Evolutionary conservation across 306 rosid genomes (phyloP), one percentile per base, ranked within the genome.

Genomic region (Crotalaria pallida): DNA sequence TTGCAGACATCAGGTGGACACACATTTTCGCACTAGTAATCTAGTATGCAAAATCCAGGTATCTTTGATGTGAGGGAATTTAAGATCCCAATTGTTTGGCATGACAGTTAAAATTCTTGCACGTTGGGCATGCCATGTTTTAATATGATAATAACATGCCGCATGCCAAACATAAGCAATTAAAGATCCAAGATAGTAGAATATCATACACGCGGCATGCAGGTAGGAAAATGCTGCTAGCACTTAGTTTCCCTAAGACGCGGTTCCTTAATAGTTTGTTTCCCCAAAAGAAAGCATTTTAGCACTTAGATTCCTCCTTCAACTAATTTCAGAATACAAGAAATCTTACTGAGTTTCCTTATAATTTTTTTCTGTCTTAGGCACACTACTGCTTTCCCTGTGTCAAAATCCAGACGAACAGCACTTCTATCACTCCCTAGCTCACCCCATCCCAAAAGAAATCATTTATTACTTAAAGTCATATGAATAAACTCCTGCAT

Each of bases 361-460:
- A 56, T 71, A 38, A 11, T 43, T 43, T 58, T 71, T 71, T 10
- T 17, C 64, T 7, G 65, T 65, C 58, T 51, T 75, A 27, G 40
- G n/a, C 24, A 65, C 74, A 58, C 44, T 23, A 24, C 61, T n/a
- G n/a, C 38, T 22, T 65, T 50, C 51, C 34, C 66, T 31, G 44
- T 33, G 71, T 76, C 34, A 56, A 40, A 36, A 45, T 44, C 52
- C 40, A 15, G n/a, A n/a, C 58, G 65, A 76, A 44, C 17, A 70
- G 18, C 44, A 67, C 29, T 10, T 19, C 48, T 65, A 26, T 16
- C n/a, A 33, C 21, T 34, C 29, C 12, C 12, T 9, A 1, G 12
- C 43, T 13, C 43, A 1, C 10, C 43, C 43, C 13, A 5, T 8
- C 36, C 36, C 0, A 38, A 10, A 6, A 13, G 33, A 71, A 71